Base-by-base conservation (phyloP, 2,329 filamentous ascomycete species). In the Dothideomycetes sp. region DNA sequence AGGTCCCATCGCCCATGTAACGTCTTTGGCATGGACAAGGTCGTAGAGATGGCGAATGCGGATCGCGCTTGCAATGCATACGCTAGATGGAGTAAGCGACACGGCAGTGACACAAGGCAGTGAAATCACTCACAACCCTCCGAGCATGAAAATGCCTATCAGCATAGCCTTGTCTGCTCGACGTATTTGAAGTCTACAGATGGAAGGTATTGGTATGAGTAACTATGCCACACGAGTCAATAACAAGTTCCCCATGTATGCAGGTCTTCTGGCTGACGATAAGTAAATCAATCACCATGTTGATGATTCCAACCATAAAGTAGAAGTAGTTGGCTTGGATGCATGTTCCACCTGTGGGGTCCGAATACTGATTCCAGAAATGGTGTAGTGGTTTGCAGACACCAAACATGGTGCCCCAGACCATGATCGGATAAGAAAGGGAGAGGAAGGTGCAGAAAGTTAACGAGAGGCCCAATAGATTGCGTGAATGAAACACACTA, bases 81-180 rank as follows among this genome's bases (percentile, higher is more conserved):
- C 14, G 24, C 34, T 36, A 27, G n/a, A 36, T 10, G n/a, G n/a
- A 12, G 19, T 36, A 2, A 36, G 34, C 22, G n/a, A 24, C 14
- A 2, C 19, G 18, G 10, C 30, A 9, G 34, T 24, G n/a, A 5
- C 30, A 14, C 14, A 10, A 27, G 10, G 19, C 5, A 30, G 11
- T 8, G 9, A n/a, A 3, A 11, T 3, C 5, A 31, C 35, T 29
- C 8, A 37, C 24, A 37, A 37, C 9, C 24, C 35, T 29, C 35
- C 24, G 5, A 37, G 35, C 24, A 37, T 37, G 24, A 37, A 37
- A 16, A 37, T 37, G 14, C 24, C 29, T 10, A 37, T 37, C 8
- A 30, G 5, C 22, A 37, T 17, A 14, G 31, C 4, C 3, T 17
- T 14, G 2, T 37, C 14, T 11, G 8, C 19, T 4, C 12, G 35